Evolutionary conservation across 371 early-diverging fungal genomes (phyloP).

Genomic region (Entomophthora muscae): DNA sequence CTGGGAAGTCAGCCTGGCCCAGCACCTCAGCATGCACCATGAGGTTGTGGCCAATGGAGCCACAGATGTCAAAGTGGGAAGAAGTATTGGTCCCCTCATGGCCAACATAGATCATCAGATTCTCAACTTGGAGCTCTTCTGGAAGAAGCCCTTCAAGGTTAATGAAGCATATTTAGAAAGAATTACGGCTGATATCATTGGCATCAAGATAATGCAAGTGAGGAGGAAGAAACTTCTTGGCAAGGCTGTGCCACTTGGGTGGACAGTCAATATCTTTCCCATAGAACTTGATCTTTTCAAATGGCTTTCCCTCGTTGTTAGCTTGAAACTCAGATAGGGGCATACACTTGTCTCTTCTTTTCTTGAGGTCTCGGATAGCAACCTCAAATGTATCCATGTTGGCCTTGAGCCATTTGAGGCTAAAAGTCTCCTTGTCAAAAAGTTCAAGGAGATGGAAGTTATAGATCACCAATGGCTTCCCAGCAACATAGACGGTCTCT

Average conservation of each 20-base stretch:
- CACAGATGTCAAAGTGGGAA: conserved; percentile 19
- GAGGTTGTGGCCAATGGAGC: conserved; percentile 20
- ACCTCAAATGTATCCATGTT: no score
- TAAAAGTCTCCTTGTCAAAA: conserved; percentile 19
- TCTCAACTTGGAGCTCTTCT: conserved; percentile 13
- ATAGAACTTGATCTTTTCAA: conserved; percentile 1
- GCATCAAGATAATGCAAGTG: conserved; percentile 14
- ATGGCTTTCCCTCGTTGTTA: no score
- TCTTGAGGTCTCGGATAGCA: no score
- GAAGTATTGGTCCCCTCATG: conserved; percentile 19
- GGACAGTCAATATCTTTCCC: conserved; percentile 19
- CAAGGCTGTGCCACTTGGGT: conserved; percentile 10
- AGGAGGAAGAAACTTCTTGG: conserved; percentile 11
- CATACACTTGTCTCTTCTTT: conserved; percentile 9
- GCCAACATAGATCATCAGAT: no score
- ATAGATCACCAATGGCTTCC: conserved; percentile 25
- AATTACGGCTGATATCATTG: conserved; percentile 13
- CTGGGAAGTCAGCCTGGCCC: conserved; percentile 11
- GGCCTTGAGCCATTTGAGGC: no score
- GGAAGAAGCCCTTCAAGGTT: background rate
- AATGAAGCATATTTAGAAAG: no score
- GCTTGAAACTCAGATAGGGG: background rate
- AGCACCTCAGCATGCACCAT: conserved; percentile 18
- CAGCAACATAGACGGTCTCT: no score
- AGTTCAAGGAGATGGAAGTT: conserved; percentile 16